A percentile compares a stretch with the other conserved stretches of the same genome.
Conservation (phyloP, 352 stramenopile species). For the Peronospora farinosa region DNA sequence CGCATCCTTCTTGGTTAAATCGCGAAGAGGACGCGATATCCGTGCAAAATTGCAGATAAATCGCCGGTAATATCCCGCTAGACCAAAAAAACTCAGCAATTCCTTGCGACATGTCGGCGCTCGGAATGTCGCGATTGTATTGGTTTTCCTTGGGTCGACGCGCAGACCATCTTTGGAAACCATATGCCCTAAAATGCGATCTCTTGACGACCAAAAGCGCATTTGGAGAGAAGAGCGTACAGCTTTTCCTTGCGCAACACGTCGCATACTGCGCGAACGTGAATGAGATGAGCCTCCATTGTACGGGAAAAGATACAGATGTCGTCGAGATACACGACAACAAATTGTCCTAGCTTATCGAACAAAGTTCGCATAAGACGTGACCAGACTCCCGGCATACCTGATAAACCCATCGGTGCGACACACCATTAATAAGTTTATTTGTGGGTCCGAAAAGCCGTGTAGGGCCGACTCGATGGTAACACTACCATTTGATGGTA, state of each 20-base stretch:
- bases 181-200: constrained; percentile 29
- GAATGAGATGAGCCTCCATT: constrained; percentile 17
- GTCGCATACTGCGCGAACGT: constrained; percentile 21
- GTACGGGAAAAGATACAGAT: constrained; percentile 29
- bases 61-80: no score
- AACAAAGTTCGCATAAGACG: constrained; percentile 35
- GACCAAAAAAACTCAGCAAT: no score
- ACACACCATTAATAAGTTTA: constrained; percentile 42
- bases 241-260: constrained; percentile 21
- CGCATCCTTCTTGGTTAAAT: no score
- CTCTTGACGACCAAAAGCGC: constrained; percentile 12
- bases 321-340: constrained; percentile 37
- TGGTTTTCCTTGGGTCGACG: not conserved
- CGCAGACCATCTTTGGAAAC: constrained; percentile 1
- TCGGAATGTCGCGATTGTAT: no score
- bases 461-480: constrained; percentile 15
- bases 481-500: constrained; percentile 29
- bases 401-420: constrained; percentile 33
- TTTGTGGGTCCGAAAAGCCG: constrained; percentile 28
- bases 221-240: constrained; percentile 22
- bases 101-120: no score
- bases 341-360: constrained; percentile 18
- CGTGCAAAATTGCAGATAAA: no score
- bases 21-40: no score
- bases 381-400: constrained; percentile 37